These are phyloP conservation scores for Stephania japonica DNA, from an alignment of 164 flowering plant species.

Conservation along the genomic window DNA sequence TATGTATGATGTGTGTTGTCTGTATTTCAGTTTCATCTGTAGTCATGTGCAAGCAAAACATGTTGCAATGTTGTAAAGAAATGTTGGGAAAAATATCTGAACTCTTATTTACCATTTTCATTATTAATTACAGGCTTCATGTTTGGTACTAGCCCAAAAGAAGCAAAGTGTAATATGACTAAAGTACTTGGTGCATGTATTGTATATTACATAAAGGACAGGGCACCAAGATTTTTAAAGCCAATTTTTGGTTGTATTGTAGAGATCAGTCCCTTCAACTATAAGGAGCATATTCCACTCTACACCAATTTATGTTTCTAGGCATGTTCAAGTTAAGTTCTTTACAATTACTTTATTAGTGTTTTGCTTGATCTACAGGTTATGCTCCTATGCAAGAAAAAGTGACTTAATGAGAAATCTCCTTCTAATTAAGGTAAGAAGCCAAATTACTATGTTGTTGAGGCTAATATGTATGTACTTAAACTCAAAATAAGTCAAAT, in stretches of 20 bases:
- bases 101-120: background rate
- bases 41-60: background rate
- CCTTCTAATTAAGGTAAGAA: background rate
- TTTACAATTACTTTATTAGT: background rate
- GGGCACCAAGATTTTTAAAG: background rate
- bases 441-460: too few relatives aligned
- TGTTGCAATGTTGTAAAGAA: background rate
- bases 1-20: background rate
- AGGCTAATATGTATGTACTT: too few relatives aligned
- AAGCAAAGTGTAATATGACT: background rate
- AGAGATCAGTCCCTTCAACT: background rate
- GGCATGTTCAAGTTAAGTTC: background rate
- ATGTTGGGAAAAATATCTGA: background rate
- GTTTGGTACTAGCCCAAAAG: background rate
- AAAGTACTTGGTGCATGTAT: background rate
- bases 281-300: background rate
- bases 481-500: too few relatives aligned
- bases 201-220: background rate
- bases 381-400: background rate
- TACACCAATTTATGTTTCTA: background rate
- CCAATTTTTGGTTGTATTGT: background rate
- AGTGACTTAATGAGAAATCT: background rate
- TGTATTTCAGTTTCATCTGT: background rate
- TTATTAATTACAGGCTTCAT: background rate
- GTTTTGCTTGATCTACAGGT: background rate